These are phyloP conservation scores for Diphasiastrum complanatum DNA, from an alignment of 83 land plant genomes.

Conservation along the genomic window DNA sequence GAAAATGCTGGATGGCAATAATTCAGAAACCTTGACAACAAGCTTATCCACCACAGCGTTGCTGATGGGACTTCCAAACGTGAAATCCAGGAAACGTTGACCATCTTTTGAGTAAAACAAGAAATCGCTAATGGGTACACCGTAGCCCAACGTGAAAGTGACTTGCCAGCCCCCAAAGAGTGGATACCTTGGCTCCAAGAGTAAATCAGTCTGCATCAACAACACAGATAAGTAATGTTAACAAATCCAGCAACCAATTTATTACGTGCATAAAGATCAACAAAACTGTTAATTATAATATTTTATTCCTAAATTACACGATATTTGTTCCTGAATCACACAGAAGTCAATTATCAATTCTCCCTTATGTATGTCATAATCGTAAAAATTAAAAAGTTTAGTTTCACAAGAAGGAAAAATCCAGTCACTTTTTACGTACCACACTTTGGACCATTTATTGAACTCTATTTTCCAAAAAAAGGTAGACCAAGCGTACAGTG, in stretches of 20 bases:
- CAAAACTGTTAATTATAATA: neutral
- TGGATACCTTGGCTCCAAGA: constrained; percentile 92
- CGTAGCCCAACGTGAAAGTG: constrained; percentile 87
- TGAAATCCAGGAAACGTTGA: constrained; percentile 63
- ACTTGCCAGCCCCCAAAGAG: constrained; percentile 98
- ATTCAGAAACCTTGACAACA: constrained; percentile 52
- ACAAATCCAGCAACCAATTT: too few species aligned
- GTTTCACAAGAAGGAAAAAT: too few species aligned
- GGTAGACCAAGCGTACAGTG: too few species aligned
- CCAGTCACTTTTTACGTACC: too few species aligned
- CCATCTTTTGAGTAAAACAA: constrained; percentile 63
- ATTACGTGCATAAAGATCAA: neutral
- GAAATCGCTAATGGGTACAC: constrained; percentile 82
- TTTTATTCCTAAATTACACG: too few species aligned
- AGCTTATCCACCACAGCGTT: constrained; percentile 78
- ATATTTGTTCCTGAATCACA: too few species aligned
- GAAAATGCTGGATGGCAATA: neutral
- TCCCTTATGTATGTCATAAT: too few species aligned
- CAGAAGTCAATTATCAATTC: too few species aligned
- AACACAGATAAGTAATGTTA: neutral
- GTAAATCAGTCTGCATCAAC: constrained; percentile 78
- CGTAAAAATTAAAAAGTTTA: too few species aligned
- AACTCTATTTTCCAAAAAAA: too few species aligned
- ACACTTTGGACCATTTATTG: too few species aligned
- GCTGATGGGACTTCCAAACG: constrained; percentile 68